Evolutionary conservation across 73 alveolate genomes (phyloP).

Genomic region (Tetrahymena borealis): DNA sequence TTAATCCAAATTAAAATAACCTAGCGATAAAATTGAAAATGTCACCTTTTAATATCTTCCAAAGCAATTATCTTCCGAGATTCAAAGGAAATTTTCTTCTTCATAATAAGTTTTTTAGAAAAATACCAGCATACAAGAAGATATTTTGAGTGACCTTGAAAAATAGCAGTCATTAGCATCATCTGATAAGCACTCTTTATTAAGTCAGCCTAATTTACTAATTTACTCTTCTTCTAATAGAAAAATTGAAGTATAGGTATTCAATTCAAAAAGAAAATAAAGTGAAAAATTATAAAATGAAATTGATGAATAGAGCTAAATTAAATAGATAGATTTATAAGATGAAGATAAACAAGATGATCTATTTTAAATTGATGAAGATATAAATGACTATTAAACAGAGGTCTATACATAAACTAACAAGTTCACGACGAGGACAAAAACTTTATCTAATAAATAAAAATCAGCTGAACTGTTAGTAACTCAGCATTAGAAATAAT

Average conservation of each 20-base stretch:
- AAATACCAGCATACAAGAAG: too few species aligned
- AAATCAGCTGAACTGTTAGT: not conserved
- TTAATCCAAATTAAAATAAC: too few species aligned
- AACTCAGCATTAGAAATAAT: not conserved
- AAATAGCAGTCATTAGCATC: not conserved
- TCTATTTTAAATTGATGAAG: not conserved
- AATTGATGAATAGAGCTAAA: not conserved
- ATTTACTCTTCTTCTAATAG: not conserved
- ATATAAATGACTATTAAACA: not conserved
- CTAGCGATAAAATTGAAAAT: too few species aligned
- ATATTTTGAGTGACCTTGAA: not conserved
- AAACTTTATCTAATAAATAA: not conserved
- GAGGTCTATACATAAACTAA: not conserved
- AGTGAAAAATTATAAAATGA: not conserved
- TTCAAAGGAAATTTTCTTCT: too few species aligned
- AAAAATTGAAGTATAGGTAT: not conserved
- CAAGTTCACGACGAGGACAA: not conserved
- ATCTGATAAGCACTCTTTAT: not conserved
- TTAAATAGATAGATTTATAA: not conserved
- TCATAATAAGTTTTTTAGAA: too few species aligned
- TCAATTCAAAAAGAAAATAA: not conserved
- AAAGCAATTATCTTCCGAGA: too few species aligned
- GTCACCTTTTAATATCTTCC: too few species aligned
- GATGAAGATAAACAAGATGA: too few species aligned
- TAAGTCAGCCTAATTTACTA: not conserved